Base-by-base conservation (phyloP, 164 flowering plant genomes). In the Berberis vulgaris region DNA sequence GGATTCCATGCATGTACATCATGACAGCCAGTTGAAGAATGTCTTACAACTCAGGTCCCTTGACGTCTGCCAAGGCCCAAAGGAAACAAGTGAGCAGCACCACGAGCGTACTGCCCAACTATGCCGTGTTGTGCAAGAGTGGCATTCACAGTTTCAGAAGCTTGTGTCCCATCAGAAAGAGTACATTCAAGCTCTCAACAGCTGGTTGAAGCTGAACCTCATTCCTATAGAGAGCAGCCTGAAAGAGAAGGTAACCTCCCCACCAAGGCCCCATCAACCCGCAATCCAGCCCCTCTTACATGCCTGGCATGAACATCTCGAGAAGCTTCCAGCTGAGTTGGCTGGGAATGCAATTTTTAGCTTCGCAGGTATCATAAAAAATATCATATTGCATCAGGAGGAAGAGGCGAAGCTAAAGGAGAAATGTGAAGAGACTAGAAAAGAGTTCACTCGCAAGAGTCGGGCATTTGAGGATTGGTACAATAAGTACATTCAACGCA, bases 171-270 rank as follows among this genome's bases (percentile, higher is more conserved):
- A 82, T 62, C 91, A 92, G 59, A 89, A 84, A 52, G 80, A 81
- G 6, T 89, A 86, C 79, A 75, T 89, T 45, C 73, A 67, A 26
- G 72, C 86, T 54, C 91, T 92, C 39, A 73, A 78, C 67, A 74
- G 71, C 69, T 92, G 96, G 98, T 67, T 92, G 74, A 86, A 86
- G 69, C 74, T 81, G 26, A 92, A 85, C 68, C 82, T 92, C 60
- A 79, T 89, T 63, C 98, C 98, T 6, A 88, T 87, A 9, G 98
- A 89, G 64, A 86, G 88, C 83, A 83, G 80, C 78, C 65, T 88
- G 45, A 89, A 78, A 68, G 95, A 89, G 70, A 87, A 81, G 65
- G 72, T 84, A 44, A 80, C 91, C 4, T 87, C 96, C 11, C 96
- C 98, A 2, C 85, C 87, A 9, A 70, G 82, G 60, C 67, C 47